phyloP scores from a whole-genome alignment of 257 asterid species.

The Solanum paucissectum region DNA sequence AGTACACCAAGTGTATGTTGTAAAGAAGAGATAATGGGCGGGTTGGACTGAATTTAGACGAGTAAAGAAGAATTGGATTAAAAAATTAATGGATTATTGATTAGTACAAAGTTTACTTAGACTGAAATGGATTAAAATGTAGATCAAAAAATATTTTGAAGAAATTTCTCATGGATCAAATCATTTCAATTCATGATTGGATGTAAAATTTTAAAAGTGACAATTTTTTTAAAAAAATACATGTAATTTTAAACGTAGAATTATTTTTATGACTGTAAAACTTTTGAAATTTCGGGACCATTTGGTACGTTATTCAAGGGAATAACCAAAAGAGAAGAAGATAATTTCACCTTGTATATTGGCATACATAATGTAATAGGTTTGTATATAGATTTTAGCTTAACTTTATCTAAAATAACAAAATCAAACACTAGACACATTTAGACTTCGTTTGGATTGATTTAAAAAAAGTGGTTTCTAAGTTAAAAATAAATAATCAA shows the following conservation, averaged over 20 bases:
- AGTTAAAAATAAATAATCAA: no score
- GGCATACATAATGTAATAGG: no score
- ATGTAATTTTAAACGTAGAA: background rate
- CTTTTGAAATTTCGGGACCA: background rate
- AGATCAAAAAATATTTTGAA: background rate
- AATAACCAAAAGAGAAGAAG: background rate
- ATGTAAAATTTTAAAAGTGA: background rate
- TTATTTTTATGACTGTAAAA: background rate
- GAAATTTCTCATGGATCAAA: background rate
- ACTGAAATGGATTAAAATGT: no score
- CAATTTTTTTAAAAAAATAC: background rate
- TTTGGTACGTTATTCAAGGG: background rate
- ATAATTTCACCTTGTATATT: no score
- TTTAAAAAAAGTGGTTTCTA: no score
- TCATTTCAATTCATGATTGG: background rate
- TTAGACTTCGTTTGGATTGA: no score
- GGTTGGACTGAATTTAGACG: background rate
- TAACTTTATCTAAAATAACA: no score
- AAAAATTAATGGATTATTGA: background rate
- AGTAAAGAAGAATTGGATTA: background rate
- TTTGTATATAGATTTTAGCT: no score
- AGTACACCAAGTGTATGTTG: background rate
- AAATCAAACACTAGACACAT: no score
- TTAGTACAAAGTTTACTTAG: no score
- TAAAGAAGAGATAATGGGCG: background rate